Conservation (phyloP, 495 filamentous ascomycete genomes). For the Aspergillus hancockii region DNA sequence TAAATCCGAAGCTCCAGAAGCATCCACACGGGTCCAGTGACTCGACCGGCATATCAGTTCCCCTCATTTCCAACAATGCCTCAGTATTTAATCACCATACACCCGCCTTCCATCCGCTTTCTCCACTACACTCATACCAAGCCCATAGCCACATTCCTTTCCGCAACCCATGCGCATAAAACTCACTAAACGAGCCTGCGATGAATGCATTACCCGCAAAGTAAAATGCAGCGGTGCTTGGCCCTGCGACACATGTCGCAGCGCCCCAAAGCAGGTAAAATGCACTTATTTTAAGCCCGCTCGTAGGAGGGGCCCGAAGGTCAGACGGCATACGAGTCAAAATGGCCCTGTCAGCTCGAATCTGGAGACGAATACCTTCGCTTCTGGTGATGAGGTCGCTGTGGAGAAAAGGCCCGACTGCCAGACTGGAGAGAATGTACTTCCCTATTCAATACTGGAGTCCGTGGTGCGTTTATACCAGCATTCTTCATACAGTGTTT, state of each 20-base stretch:
- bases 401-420: background rate
- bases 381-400: background rate
- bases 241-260: conserved; percentile 32
- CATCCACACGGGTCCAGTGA: no score
- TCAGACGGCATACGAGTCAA: conserved; percentile 13
- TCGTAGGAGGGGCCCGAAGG: conserved; percentile 33
- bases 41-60: no score
- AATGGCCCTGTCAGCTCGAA: background rate
- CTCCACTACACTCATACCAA: background rate
- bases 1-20: no score
- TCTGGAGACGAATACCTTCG: background rate
- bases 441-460: conserved; percentile 16
- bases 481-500: conserved; percentile 32
- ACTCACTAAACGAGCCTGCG: conserved; percentile 33
- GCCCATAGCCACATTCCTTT: background rate
- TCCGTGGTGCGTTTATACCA: conserved; percentile 26
- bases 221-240: conserved; percentile 35
- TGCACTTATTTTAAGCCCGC: conserved; percentile 35
- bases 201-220: conserved; percentile 35
- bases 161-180: conserved; percentile 19
- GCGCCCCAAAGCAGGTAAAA: conserved; percentile 18
- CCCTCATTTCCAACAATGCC: background rate
- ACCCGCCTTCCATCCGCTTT: background rate
- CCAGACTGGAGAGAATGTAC: background rate
- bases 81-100: background rate